Base-by-base conservation (phyloP, 306 rosid species). In the Citrullus colocynthis region DNA sequence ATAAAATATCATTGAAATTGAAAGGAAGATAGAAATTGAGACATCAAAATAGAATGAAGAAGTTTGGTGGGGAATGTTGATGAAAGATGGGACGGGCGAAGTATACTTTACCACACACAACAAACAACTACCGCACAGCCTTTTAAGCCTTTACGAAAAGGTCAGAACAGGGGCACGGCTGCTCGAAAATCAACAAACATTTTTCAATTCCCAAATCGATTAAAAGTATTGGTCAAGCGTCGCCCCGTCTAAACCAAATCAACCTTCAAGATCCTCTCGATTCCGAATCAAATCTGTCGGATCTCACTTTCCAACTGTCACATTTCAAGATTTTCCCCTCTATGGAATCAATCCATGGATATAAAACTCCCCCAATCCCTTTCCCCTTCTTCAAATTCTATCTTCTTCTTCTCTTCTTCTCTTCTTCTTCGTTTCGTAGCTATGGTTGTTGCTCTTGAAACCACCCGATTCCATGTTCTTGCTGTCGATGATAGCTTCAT, bases 401-500 rank as follows among this genome's bases (percentile, higher is more conserved):
- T 52, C 56, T 5, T 51, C 55, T 52, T 24, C 76, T 9, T 15
- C 44, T 15, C 44, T 36, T 39, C 57, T 13, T 61, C 72, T 0
- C 16, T 3, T 42, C 60, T 1, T 51, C 24, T 66, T 10, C 74
- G 77, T 59, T 77, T 42, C 8, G 0, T 55, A 55, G 59, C 81
- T 79, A 93, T 93, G 97, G 95, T 81, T 78, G 64, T 92, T 82
- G 82, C 85, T 81, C 70, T 86, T 21, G 88, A 87, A 64, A 17
- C 73, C 9, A 8, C 88, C 2, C 93, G 82, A 78, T 91, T 90
- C 30, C 98, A 91, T 82, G 97, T 93, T 79, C 79, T 93, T 80
- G 98, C 97, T 52, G 98, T 93, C 70, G 97, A 93, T 85, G 98
- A 93, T 30, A 87, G 93, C 81, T 34, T 85, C n/a, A 81, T 93